Conservation (phyloP, 192 early-diverging fungal species). For the Entomortierella chlamydospora region DNA sequence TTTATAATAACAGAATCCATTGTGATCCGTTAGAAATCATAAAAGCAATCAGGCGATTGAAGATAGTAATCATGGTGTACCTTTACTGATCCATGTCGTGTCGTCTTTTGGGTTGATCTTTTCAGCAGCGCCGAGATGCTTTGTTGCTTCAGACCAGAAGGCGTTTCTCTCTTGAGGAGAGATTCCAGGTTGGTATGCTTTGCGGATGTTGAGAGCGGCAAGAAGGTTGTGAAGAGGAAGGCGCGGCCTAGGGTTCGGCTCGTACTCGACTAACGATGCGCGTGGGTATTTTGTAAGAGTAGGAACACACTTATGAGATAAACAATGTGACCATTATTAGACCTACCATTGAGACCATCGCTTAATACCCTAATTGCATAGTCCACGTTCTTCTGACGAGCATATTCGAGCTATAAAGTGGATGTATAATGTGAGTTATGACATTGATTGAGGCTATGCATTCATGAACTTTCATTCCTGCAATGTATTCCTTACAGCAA, state of each 20-base stretch:
- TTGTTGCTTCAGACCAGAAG: conserved; percentile 75
- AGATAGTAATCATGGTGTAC: conserved; percentile 21
- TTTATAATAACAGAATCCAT: background rate
- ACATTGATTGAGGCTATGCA: too few species aligned
- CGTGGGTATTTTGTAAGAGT: background rate
- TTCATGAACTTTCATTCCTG: background rate
- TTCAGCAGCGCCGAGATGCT: conserved; percentile 81
- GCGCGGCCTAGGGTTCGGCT: conserved; percentile 62
- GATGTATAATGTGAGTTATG: conserved; percentile 3
- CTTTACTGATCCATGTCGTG: conserved; percentile 81
- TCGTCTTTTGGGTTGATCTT: conserved; percentile 75
- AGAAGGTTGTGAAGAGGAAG: conserved; percentile 80
- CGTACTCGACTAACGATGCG: conserved; percentile 27
- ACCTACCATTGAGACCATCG: conserved; percentile 63
- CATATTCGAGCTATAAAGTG: conserved; percentile 73
- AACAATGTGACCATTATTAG: background rate
- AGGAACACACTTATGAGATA: background rate
- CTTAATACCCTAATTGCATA: conserved; percentile 68
- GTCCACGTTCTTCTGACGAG: conserved; percentile 70
- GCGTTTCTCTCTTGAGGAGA: conserved; percentile 60
- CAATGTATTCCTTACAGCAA: conserved; percentile 65
- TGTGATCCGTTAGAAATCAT: background rate
- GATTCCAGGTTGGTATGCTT: conserved; percentile 59
- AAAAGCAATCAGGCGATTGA: too few species aligned
- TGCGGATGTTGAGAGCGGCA: conserved; percentile 81